Evolutionary conservation across 306 rosid genomes (phyloP).

Genomic region (Cicer judaicum): DNA sequence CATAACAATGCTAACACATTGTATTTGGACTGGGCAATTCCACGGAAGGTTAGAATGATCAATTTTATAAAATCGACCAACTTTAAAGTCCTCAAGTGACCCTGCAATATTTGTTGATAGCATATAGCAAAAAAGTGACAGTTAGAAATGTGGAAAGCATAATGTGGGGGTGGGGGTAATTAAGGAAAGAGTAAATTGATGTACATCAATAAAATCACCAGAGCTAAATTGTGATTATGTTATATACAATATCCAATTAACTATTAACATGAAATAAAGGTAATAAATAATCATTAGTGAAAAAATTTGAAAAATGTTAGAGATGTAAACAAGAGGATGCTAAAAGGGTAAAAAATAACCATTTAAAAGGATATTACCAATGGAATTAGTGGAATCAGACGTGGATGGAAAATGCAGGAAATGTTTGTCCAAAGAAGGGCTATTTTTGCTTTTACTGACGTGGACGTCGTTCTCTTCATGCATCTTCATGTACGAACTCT

Average conservation of each 20-base stretch:
- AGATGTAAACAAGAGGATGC: not conserved
- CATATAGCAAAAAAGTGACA: conserved; percentile 7
- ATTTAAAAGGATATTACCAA: conserved; percentile 46
- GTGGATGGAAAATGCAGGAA: conserved; percentile 48
- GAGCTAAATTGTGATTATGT: not conserved
- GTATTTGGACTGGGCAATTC: conserved; percentile 61
- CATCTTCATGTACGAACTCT: conserved; percentile 51
- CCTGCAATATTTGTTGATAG: conserved; percentile 46
- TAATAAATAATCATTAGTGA: not conserved
- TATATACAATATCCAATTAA: not conserved
- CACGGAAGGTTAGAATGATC: conserved; percentile 66
- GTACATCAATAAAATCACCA: not conserved
- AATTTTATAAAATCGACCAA: conserved; percentile 69
- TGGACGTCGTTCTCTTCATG: conserved; percentile 38
- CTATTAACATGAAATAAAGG: not conserved
- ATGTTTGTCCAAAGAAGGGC: conserved; percentile 58
- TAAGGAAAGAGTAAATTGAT: conserved; percentile 21
- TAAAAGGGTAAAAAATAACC: not conserved
- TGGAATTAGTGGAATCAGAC: conserved; percentile 43
- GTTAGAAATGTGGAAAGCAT: conserved; percentile 8
- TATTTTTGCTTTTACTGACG: conserved; percentile 39
- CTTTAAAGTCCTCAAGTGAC: conserved; percentile 53
- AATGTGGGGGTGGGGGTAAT: too few species aligned
- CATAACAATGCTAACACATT: conserved; percentile 67
- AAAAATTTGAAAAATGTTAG: not conserved